phyloP scores from a whole-genome alignment of 2,329 filamentous ascomycete species.

The Colletotrichum sp. region DNA sequence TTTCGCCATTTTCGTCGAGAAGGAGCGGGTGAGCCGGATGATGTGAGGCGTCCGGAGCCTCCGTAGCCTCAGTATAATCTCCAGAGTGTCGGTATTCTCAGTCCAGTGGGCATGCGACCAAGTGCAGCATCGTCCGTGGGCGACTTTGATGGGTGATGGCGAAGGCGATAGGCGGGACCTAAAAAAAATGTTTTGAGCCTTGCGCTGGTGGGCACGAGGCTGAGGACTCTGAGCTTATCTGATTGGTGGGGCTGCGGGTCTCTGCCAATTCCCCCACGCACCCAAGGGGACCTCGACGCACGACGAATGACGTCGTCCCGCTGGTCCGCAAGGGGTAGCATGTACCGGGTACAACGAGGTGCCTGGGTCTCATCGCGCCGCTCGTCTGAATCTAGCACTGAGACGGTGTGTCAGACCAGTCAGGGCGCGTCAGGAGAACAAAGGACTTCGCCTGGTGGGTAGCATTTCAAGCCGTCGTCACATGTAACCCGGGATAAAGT shows the following conservation, averaged over 20 bases:
- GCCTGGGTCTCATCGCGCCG: background rate
- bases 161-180: background rate
- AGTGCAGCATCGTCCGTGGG: background rate
- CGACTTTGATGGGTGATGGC: background rate
- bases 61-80: constrained; percentile 5
- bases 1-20: constrained; percentile 28
- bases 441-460: background rate
- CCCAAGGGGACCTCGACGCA: background rate
- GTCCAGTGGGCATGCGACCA: background rate
- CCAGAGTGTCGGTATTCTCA: constrained; percentile 10
- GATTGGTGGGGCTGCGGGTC: constrained; percentile 10
- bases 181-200: constrained; percentile 9
- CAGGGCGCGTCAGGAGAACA: background rate
- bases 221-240: constrained; percentile 3
- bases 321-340: background rate
- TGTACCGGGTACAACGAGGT: background rate
- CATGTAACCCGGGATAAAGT: background rate
- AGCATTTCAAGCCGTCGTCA: background rate
- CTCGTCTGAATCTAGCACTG: background rate
- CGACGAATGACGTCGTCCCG: constrained; percentile 8
- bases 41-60: constrained; percentile 10
- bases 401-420: constrained; percentile 7
- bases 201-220: background rate
- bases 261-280: background rate
- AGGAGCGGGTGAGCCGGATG: constrained; percentile 17